A percentile compares a stretch with the other conserved stretches of the same genome.
Evolutionary conservation across 352 stramenopile genomes (phyloP).

Genomic region (Phytophthora pisi): DNA sequence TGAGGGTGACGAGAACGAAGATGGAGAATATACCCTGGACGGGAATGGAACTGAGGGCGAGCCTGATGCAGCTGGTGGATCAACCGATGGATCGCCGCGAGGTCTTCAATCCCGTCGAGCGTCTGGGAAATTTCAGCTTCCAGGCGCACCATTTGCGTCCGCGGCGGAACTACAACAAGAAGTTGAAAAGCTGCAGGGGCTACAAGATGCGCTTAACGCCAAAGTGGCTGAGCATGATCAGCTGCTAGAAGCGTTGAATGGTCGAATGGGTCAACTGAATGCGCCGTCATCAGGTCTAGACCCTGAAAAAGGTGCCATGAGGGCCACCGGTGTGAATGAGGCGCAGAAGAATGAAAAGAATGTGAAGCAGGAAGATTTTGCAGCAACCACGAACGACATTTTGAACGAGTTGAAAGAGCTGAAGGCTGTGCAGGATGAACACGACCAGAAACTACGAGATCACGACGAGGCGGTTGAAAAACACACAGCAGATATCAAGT

Average conservation of each 20-base stretch:
- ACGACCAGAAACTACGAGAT: conserved; percentile 47
- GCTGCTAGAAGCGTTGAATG: conserved; percentile 41
- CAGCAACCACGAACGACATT: conserved; percentile 30
- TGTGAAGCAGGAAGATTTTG: conserved; percentile 12
- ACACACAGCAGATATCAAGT: conserved; percentile 55
- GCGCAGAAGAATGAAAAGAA: conserved; percentile 1
- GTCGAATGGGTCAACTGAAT: conserved; percentile 41
- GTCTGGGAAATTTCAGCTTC: conserved; percentile 20
- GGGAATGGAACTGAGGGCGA: neutral
- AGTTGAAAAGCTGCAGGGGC: conserved; percentile 43
- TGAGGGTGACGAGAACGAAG: conserved; percentile 23
- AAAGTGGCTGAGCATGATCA: conserved; percentile 47
- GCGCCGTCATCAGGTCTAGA: conserved; percentile 18
- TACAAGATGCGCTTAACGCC: conserved; percentile 43
- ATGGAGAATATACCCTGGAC: conserved; percentile 1
- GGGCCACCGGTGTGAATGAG: conserved; percentile 9
- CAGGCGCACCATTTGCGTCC: conserved; percentile 45
- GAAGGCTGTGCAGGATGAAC: conserved; percentile 43
- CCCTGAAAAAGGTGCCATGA: neutral
- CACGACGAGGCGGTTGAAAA: conserved; percentile 51
- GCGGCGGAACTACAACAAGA: conserved; percentile 51
- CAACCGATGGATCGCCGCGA: conserved; percentile 3
- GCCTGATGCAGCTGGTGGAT: neutral
- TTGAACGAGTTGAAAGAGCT: conserved; percentile 60
- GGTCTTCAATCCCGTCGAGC: conserved; percentile 1